These are phyloP conservation scores for Prunus armeniaca DNA, from an alignment of 306 rosid species.

Conservation along the genomic window DNA sequence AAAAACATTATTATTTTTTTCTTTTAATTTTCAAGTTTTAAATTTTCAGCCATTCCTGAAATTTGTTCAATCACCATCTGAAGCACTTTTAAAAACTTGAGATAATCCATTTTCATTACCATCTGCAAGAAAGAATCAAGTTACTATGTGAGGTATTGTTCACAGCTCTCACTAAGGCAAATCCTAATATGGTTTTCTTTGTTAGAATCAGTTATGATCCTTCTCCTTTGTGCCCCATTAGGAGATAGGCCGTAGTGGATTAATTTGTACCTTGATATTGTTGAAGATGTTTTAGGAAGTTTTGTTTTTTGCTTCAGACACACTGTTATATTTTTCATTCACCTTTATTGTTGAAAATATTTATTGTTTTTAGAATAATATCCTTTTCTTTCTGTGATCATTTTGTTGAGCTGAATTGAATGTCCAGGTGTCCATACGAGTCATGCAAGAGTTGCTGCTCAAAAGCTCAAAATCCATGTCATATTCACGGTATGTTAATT, in stretches of 20 bases:
- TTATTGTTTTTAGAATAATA: neutral
- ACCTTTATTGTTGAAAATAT: neutral
- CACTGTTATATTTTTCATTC: neutral
- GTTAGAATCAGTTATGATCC: neutral
- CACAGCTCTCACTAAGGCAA: neutral
- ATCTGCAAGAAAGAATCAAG: neutral
- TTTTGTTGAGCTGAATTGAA: slow-evolving; percentile 11
- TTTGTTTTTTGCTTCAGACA: neutral
- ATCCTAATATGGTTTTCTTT: neutral
- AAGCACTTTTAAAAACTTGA: neutral
- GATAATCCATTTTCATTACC: neutral
- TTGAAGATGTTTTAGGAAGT: neutral
- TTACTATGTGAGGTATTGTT: neutral
- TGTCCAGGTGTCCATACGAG: slow-evolving; percentile 84
- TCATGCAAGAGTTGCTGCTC: slow-evolving; percentile 94
- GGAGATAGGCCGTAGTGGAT: neutral
- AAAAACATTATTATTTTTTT: neutral
- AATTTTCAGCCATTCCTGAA: neutral
- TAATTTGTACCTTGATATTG: neutral
- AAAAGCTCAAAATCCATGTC: slow-evolving; percentile 90
- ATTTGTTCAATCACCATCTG: neutral
- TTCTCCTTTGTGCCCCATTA: neutral
- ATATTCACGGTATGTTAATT: slow-evolving; percentile 73
- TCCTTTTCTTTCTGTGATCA: neutral
- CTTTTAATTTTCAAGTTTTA: neutral